These are phyloP conservation scores for Priceomyces melissophilus DNA, from an alignment of 805 yeast genomes.

Conservation along the genomic window DNA sequence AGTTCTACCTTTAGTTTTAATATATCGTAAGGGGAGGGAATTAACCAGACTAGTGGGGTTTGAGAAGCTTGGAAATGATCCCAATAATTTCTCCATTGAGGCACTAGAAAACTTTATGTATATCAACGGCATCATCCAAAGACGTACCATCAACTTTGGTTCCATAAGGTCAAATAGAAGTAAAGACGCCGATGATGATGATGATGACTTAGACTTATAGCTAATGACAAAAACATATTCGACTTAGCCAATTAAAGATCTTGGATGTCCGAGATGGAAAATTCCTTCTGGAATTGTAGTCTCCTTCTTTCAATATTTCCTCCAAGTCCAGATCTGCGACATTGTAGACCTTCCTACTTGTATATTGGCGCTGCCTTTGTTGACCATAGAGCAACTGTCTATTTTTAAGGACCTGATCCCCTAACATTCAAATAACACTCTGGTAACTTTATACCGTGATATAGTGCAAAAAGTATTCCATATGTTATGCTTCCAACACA, in stretches of 20 bases:
- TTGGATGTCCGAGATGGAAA: no score
- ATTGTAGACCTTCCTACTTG: neutral
- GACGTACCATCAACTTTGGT: conserved; percentile 12
- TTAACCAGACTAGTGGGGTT: conserved; percentile 64
- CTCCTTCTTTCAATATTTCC: no score
- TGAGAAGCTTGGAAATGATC: conserved; percentile 49
- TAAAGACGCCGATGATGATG: conserved; percentile 5
- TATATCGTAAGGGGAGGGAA: conserved; percentile 61
- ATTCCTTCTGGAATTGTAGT: no score
- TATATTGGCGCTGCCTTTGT: neutral
- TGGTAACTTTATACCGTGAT: no score
- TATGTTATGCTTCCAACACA: no score
- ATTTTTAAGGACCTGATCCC: conserved; percentile 4
- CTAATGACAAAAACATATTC: neutral
- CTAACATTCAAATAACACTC: neutral
- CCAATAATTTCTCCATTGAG: conserved; percentile 45
- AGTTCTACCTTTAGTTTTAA: conserved; percentile 67
- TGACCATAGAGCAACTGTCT: neutral
- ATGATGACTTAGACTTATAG: conserved; percentile 11
- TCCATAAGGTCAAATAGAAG: conserved; percentile 5
- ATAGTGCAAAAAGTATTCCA: no score
- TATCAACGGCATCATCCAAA: conserved; percentile 13
- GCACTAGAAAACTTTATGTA: conserved; percentile 42
- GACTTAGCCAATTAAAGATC: neutral
- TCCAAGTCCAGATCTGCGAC: no score